Percentiles rank a stretch among this genome's conserved stretches.
These are phyloP conservation scores for Globisporangium perplexum DNA, from an alignment of 352 stramenopile genomes.

Conservation along the genomic window DNA sequence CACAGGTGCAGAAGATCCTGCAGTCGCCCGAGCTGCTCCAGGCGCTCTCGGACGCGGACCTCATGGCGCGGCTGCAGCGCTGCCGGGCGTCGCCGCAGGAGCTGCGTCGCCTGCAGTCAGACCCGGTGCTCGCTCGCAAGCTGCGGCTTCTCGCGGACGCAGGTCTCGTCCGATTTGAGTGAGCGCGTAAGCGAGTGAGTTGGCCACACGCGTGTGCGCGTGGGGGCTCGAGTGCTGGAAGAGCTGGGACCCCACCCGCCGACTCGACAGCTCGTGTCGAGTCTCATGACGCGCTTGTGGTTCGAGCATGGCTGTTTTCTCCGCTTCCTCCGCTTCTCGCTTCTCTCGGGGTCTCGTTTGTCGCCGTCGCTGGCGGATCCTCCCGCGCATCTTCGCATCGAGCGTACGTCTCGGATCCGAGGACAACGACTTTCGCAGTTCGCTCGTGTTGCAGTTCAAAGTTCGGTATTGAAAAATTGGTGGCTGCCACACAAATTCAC, in stretches of 20 bases:
- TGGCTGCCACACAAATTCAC: background rate
- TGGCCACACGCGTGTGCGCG: no score
- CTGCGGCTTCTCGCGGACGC: slow-evolving; percentile 47
- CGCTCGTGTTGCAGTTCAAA: background rate
- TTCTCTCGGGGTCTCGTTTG: no score
- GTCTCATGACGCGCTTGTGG: no score
- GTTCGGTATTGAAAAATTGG: background rate
- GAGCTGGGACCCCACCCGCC: no score
- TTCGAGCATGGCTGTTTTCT: no score
- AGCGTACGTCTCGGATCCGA: no score
- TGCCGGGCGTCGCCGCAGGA: slow-evolving; percentile 33
- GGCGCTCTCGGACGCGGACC: slow-evolving; percentile 42
- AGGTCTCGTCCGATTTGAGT: slow-evolving; percentile 52
- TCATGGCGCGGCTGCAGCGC: slow-evolving; percentile 51
- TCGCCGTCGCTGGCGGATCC: no score
- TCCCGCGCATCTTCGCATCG: no score
- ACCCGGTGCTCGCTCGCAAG: slow-evolving; percentile 42
- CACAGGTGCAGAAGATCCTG: slow-evolving; percentile 62
- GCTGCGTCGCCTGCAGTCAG: slow-evolving; percentile 34
- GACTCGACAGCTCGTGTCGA: no score
- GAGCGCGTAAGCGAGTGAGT: no score
- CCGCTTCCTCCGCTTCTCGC: no score
- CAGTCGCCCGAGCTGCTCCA: slow-evolving; percentile 54
- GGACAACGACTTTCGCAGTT: no score
- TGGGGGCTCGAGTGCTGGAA: background rate